Conservation (phyloP, 129 eudicot genomes). For the Pulicaria dysenterica region DNA sequence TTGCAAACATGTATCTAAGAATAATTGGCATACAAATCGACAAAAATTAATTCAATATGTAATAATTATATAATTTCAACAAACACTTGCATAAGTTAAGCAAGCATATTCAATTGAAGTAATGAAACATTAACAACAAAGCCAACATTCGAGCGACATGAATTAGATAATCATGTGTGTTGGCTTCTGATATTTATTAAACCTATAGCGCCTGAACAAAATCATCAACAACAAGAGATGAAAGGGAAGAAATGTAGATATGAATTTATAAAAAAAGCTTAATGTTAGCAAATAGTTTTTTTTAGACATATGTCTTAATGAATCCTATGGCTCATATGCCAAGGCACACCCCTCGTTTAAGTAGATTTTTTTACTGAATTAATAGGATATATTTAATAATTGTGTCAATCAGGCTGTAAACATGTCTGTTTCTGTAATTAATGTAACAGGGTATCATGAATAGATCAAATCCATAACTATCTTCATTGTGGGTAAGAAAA, state of each 20-base stretch:
- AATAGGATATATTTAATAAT: background rate
- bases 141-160: background rate
- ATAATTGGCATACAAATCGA: too few relatives aligned
- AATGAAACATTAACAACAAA: background rate
- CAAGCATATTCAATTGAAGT: background rate
- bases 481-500: background rate
- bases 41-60: too few relatives aligned
- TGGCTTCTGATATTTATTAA: background rate
- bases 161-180: background rate
- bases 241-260: background rate
- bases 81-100: background rate
- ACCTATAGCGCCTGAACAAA: background rate
- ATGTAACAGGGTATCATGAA: background rate
- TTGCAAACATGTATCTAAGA: too few relatives aligned
- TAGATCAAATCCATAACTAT: background rate
- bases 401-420: background rate
- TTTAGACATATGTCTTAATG: too few relatives aligned
- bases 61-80: too few relatives aligned
- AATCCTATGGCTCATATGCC: too few relatives aligned
- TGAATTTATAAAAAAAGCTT: background rate
- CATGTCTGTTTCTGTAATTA: background rate
- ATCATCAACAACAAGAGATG: background rate
- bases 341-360: too few relatives aligned
- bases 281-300: background rate
- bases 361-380: background rate